Base-by-base conservation (phyloP, 2,329 filamentous ascomycete genomes). In the Pezicula radicicola region DNA sequence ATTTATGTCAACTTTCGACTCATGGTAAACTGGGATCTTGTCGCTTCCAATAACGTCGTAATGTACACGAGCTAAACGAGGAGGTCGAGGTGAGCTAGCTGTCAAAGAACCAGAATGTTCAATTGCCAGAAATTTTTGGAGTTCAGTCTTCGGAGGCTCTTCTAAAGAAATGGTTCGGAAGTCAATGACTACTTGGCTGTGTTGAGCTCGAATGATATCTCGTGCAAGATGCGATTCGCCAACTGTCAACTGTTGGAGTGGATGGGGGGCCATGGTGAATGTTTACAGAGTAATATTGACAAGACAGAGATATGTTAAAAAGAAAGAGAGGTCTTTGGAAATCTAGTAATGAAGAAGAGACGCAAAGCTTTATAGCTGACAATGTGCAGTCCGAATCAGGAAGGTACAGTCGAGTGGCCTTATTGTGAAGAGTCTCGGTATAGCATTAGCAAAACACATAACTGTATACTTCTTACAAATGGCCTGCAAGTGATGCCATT, bases 81-180 rank as follows among this genome's bases (percentile, higher is more conserved):
- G 67, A 13, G 77, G 78, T 9, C 72, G 68, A 13, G 72, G 71
- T 2, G 72, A 71, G 2, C 58, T 60, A 3, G 70, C 65, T 3
- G 68, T 63, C 6, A 68, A 51, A 46, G 61, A 57, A 1, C 72
- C 72, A 7, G 63, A 65, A 46, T 74, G 70, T 58, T 77, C 73
- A 4, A 74, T 71, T 13, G 72, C 70, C 28, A 81, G 65, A 59
- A 78, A 82, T 3, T 70, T 70, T 25, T 75, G 60, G 4, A 80
- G 71, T 45, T 77, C 70, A 7, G 65, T 62, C 68, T 83, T 83
- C 4, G 73, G 66, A 3, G 80, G 78, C 60, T 83, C 79, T 36
- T 75, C 68, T 8, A 83, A 69, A 12, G 75, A 84, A n/a, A 86
- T 72, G 21, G 74, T 71, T 63, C 85, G 84, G 73, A 84, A 87